Evolutionary conservation across 805 yeast genomes (phyloP).

Genomic region (Candida takata): DNA sequence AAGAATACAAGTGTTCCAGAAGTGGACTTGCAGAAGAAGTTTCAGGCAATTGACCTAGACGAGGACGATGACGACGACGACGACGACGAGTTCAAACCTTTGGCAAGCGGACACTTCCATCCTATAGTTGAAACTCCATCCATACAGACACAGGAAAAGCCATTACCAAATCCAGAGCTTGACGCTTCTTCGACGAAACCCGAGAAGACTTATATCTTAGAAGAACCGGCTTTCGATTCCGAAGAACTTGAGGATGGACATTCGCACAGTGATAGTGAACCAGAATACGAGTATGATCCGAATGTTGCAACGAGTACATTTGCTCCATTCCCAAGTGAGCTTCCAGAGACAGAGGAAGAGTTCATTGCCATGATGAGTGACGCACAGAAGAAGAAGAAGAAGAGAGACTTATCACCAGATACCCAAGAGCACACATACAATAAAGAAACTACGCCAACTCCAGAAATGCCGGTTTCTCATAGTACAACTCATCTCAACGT

Average conservation of each 20-base stretch:
- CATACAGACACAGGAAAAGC: no score
- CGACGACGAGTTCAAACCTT: slow-evolving; percentile 1
- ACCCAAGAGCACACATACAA: neutral
- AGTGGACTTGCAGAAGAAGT: slow-evolving; percentile 1
- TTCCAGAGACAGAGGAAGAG: slow-evolving; percentile 3
- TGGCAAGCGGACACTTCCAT: no score
- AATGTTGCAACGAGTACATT: slow-evolving; percentile 11
- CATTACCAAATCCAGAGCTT: no score
- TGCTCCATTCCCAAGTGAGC: slow-evolving; percentile 12
- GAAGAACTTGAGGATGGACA: neutral
- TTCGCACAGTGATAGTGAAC: neutral
- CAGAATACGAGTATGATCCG: slow-evolving; percentile 6
- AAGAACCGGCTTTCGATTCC: slow-evolving; percentile 3
- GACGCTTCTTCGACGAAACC: no score
- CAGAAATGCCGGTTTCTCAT: neutral
- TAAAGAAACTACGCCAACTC: neutral
- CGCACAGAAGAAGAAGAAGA: neutral
- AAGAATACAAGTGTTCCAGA: neutral
- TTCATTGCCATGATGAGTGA: slow-evolving; percentile 3
- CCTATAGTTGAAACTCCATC: no score
- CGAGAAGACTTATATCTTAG: neutral
- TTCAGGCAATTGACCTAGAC: slow-evolving; percentile 22
- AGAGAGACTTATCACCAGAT: neutral
- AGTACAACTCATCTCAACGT: neutral
- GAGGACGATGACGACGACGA: slow-evolving; percentile 9